Conservation (phyloP, 2,329 filamentous ascomycete species). For the Metarhizium album region DNA sequence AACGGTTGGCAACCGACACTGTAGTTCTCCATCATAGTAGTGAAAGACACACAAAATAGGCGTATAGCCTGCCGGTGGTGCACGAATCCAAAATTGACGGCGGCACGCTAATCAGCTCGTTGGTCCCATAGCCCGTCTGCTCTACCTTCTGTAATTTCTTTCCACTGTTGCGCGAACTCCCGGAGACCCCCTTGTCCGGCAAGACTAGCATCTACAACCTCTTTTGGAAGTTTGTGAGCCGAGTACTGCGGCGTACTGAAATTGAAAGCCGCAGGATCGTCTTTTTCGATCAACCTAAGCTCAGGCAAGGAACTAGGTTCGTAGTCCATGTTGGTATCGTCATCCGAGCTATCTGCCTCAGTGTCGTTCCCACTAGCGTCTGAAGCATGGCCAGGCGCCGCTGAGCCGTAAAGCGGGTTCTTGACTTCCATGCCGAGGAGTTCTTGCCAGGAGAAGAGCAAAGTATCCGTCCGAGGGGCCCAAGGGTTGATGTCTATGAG, state of each 20-base stretch:
- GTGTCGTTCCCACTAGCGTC: constrained; percentile 23
- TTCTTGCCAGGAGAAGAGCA: constrained; percentile 86
- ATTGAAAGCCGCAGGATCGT: constrained; percentile 81
- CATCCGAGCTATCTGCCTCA: constrained; percentile 27
- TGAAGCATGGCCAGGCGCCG: constrained; percentile 19
- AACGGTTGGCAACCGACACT: no score
- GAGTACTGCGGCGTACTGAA: constrained; percentile 83
- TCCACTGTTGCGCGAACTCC: constrained; percentile 72
- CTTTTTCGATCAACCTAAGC: constrained; percentile 68
- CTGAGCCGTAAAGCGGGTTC: constrained; percentile 41
- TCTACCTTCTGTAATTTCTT: constrained; percentile 39
- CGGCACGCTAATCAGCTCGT: constrained; percentile 9
- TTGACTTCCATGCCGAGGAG: constrained; percentile 62
- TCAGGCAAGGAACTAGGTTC: constrained; percentile 58
- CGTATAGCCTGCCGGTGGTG: no score
- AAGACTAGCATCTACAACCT: constrained; percentile 67
- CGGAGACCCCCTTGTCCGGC: constrained; percentile 65
- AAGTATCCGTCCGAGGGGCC: constrained; percentile 77
- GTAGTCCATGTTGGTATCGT: constrained; percentile 32
- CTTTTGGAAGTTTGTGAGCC: constrained; percentile 87
- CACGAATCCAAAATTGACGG: no score
- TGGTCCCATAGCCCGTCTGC: constrained; percentile 30
- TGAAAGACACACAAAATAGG: no score
- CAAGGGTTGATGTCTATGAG: constrained; percentile 94
- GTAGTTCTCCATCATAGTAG: no score